A percentile compares a stretch with the other conserved stretches of the same genome.
These are phyloP conservation scores for Articulospora tetracladia DNA, from an alignment of 495 filamentous ascomycete genomes.

Conservation along the genomic window DNA sequence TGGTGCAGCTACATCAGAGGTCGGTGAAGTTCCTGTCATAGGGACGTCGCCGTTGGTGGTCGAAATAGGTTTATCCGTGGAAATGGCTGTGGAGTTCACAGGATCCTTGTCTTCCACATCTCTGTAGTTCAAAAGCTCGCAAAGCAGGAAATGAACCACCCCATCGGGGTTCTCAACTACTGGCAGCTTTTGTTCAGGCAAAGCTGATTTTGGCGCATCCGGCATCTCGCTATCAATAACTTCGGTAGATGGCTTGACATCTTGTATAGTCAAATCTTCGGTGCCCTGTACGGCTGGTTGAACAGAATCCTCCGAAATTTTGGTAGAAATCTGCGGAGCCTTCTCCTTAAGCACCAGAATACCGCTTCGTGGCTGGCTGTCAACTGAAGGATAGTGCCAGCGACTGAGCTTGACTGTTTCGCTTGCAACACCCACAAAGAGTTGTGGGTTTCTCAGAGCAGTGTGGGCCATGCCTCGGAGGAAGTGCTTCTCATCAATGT, in stretches of 20 bases:
- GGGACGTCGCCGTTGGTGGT: conserved; percentile 24
- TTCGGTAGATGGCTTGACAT: conserved; percentile 51
- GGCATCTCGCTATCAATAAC: conserved; percentile 46
- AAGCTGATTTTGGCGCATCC: conserved; percentile 55
- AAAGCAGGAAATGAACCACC: conserved; percentile 93
- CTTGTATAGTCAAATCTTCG: conserved; percentile 47
- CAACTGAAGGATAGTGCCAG: conserved; percentile 41
- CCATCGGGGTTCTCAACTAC: conserved; percentile 91
- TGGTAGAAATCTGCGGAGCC: not conserved
- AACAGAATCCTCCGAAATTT: conserved; percentile 20
- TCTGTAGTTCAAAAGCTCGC: conserved; percentile 85
- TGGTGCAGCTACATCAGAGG: conserved; percentile 27
- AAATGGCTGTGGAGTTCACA: conserved; percentile 27
- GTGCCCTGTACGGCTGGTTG: conserved; percentile 46
- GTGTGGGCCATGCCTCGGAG: conserved; percentile 77
- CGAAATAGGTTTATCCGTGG: conserved; percentile 17
- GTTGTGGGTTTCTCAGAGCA: conserved; percentile 74
- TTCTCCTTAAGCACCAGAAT: conserved; percentile 22
- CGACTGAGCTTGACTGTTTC: conserved; percentile 74
- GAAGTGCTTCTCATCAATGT: conserved; percentile 67
- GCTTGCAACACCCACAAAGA: conserved; percentile 89
- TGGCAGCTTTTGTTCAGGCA: conserved; percentile 69
- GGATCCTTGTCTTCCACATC: conserved; percentile 82
- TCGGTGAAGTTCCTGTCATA: conserved; percentile 18
- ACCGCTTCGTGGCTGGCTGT: conserved; percentile 19